These are phyloP conservation scores for Comarum palustre DNA, from an alignment of 306 rosid genomes.

Conservation along the genomic window DNA sequence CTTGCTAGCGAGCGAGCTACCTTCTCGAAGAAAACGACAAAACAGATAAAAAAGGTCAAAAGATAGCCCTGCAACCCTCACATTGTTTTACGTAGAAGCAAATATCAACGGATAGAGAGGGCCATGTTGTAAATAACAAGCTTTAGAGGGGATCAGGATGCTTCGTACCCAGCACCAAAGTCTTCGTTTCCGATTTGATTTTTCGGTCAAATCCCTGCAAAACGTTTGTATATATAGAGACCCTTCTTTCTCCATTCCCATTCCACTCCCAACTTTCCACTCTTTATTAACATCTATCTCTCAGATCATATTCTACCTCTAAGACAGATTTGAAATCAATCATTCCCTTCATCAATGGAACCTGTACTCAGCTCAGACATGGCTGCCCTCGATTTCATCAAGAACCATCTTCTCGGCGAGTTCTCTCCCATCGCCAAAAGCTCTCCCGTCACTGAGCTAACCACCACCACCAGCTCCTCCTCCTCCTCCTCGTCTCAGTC, in stretches of 20 bases:
- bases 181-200: constrained; percentile 3
- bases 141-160: not conserved
- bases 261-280: constrained; percentile 9
- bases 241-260: not conserved
- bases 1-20: not conserved
- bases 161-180: not conserved
- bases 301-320: not conserved
- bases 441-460: not conserved
- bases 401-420: constrained; percentile 65
- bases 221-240: not conserved
- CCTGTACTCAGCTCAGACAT: constrained; percentile 14
- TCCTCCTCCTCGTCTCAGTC: constrained; percentile 22
- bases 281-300: constrained; percentile 10
- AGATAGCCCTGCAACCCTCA: too few relatives aligned
- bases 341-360: not conserved
- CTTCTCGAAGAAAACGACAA: not conserved
- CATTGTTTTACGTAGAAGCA: constrained; percentile 2
- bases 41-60: not conserved
- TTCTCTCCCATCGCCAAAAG: constrained; percentile 43
- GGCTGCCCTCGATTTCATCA: constrained; percentile 52
- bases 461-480: not conserved
- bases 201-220: not conserved
- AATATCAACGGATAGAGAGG: not conserved
- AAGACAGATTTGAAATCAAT: not conserved
- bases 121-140: not conserved